Conservation (phyloP, 2,329 filamentous ascomycete genomes). For the Xylariaceae sp. region DNA sequence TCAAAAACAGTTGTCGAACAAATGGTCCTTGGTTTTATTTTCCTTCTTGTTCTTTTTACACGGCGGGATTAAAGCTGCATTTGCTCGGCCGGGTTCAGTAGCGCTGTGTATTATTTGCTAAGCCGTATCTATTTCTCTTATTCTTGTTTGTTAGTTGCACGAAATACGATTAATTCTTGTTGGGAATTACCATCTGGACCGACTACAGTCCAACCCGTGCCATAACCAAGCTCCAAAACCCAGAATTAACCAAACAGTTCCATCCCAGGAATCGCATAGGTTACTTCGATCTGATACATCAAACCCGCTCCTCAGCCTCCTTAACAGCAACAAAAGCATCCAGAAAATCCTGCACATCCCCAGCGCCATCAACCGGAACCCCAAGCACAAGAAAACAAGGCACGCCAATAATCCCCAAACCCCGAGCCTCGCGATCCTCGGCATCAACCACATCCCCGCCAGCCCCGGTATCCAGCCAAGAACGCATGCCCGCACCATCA, state of each 20-base stretch:
- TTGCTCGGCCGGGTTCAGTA: not conserved
- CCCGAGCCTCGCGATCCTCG: conserved; percentile 11
- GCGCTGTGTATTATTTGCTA: not conserved
- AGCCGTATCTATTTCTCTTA: not conserved
- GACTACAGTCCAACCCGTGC: too few relatives aligned
- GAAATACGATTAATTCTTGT: too few relatives aligned
- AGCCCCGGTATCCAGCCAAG: conserved; percentile 15
- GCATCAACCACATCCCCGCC: conserved; percentile 20
- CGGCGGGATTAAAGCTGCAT: not conserved
- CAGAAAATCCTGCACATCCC: conserved; percentile 16
- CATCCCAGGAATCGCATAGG: too few relatives aligned
- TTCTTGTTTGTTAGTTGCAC: not conserved
- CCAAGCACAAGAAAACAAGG: conserved; percentile 18
- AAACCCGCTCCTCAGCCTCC: conserved; percentile 8
- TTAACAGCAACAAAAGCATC: conserved; percentile 15
- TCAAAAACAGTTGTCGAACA: too few relatives aligned
- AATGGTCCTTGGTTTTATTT: too few relatives aligned
- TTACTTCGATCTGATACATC: too few relatives aligned
- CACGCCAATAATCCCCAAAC: conserved; percentile 11
- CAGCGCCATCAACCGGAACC: conserved; percentile 13
- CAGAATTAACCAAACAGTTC: too few relatives aligned
- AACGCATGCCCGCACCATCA: conserved; percentile 6
- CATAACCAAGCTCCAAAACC: too few relatives aligned
- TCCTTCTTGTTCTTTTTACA: not conserved
- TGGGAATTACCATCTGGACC: too few relatives aligned